Evolutionary conservation across 495 filamentous ascomycete species (phyloP), one percentile per base, ranked within the genome.

Genomic region (Penicillium lagena): DNA sequence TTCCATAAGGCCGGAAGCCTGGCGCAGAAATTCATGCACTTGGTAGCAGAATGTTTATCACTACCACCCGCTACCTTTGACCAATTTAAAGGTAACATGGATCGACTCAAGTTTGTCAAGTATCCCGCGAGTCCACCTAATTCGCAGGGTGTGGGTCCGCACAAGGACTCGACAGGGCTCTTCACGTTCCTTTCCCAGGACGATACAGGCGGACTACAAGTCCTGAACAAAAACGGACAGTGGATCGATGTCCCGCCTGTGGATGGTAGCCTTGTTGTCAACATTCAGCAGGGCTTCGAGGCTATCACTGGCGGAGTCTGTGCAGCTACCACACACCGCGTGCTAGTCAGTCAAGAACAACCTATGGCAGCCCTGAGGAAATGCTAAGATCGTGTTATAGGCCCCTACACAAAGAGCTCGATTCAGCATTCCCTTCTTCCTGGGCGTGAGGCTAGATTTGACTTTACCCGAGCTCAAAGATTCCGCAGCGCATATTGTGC

Each of bases 71-170:
- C 22, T 22, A 87, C 89, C 2, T 96, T 97, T 62, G 72, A 82
- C 57, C 76, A 78, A 44, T 97, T 94, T 72, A 94, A 87, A 64
- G 89, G 94, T 45, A 62, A 70, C 4, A 85, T 95, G 73, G 88
- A 94, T 69, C 91, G 93, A 56, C 70, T 96, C 34, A 97, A 97
- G 59, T 87, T 96, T 45, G 80, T 96, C 51, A 94, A 93, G 62
- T 96, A 95, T 52, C 88, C 89, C 0, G 83, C 84, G 55, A 64
- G 79, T 1, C 42, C 57, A 9, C 83, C 86, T 1, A 81, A 86
- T n/a, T 56, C 69, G 9, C 55, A 80, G 58, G 89, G 89, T 14
- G 89, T 95, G 0, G 89, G 90, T 0, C 90, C 90, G 7, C 90
- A 97, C 62, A 97, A 96, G 64, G 90, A 96, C 60, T 83, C 49